Evolutionary conservation across 192 early-diverging fungal species (phyloP).

Genomic region (Entophlyctis luteolus): DNA sequence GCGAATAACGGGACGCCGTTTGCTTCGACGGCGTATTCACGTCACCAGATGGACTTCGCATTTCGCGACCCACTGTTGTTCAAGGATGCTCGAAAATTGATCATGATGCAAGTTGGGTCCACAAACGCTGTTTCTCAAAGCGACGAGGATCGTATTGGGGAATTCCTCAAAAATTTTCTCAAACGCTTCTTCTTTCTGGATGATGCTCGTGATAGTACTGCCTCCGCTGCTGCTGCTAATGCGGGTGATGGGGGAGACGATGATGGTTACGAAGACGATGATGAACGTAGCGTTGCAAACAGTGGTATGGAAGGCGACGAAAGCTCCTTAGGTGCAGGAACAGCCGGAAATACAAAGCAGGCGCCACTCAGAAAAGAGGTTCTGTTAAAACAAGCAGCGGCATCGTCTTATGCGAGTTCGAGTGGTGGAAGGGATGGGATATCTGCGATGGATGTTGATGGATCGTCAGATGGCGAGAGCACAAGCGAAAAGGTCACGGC

Average conservation of each 20-base stretch:
- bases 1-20: neutral
- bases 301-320: neutral
- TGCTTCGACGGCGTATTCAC: slow-evolving; percentile 7
- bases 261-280: slow-evolving; percentile 28
- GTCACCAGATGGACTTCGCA: slow-evolving; percentile 77
- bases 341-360: neutral
- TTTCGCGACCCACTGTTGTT: slow-evolving; percentile 75
- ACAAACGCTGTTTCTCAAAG: slow-evolving; percentile 47
- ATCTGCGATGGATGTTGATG: slow-evolving; percentile 30
- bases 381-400: slow-evolving; percentile 18
- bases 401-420: neutral
- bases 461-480: slow-evolving; percentile 21
- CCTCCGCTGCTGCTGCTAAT: slow-evolving; percentile 40
- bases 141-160: slow-evolving; percentile 73
- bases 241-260: slow-evolving; percentile 49
- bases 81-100: slow-evolving; percentile 69
- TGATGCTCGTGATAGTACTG: slow-evolving; percentile 39
- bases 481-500: slow-evolving; percentile 10
- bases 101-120: slow-evolving; percentile 70
- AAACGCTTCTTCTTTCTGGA: slow-evolving; percentile 62
- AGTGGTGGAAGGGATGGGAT: too few relatives aligned
- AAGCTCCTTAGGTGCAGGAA: neutral
- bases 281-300: neutral
- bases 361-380: slow-evolving; percentile 15
- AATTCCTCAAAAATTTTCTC: slow-evolving; percentile 73